phyloP scores from a whole-genome alignment of 108 stramenopile species.

The Schizochytrium sp. region DNA sequence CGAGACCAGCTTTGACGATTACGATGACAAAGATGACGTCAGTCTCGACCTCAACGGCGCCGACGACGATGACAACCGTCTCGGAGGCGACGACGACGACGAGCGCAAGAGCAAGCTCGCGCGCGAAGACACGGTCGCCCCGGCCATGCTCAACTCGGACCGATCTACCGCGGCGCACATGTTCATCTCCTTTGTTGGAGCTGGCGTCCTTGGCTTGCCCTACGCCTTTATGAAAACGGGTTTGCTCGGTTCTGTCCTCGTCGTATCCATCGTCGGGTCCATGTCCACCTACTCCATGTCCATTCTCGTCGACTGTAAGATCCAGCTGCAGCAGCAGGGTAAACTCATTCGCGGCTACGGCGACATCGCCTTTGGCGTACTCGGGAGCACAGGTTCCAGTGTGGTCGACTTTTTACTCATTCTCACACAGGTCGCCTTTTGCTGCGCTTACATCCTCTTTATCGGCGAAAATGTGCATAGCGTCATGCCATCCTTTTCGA shows the following conservation, averaged over 20 bases:
- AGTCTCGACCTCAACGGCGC: too few relatives aligned
- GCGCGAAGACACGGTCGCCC: neutral
- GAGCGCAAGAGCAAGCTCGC: neutral
- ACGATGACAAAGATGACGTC: too few relatives aligned
- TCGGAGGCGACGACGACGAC: neutral
- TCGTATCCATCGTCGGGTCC: neutral
- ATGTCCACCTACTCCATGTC: neutral
- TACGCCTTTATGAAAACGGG: constrained; percentile 16
- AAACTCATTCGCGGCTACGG: neutral
- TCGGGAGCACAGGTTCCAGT: neutral
- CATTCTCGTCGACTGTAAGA: neutral
- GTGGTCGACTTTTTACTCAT: neutral
- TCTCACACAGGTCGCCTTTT: constrained; percentile 16
- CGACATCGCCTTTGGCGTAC: constrained; percentile 1
- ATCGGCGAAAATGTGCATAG: neutral
- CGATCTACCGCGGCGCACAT: constrained; percentile 3
- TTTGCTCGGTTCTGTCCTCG: neutral
- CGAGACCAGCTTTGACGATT: too few relatives aligned
- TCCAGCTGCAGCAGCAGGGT: neutral
- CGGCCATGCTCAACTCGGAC: constrained; percentile 1
- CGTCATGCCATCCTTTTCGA: neutral
- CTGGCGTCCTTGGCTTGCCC: neutral
- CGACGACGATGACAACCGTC: neutral
- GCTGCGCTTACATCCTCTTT: neutral
- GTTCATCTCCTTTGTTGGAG: constrained; percentile 18